Percentiles rank a stretch among this genome's conserved stretches.
These are phyloP conservation scores for Hyphodiscus sp. DNA, from an alignment of 2,329 filamentous ascomycete genomes.

Conservation along the genomic window DNA sequence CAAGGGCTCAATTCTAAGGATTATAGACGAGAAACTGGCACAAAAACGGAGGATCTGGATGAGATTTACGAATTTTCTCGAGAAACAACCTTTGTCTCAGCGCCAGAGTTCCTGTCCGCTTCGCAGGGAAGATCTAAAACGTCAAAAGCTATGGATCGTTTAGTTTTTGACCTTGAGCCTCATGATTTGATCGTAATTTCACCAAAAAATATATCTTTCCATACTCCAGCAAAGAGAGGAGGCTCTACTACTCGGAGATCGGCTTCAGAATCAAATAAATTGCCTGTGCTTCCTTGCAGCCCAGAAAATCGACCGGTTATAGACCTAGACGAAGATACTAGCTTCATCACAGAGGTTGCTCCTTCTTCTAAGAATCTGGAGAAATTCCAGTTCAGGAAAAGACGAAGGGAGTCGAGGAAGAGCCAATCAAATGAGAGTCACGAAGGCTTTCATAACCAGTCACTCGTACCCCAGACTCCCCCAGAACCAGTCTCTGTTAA, in stretches of 20 bases:
- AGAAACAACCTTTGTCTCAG: constrained; percentile 1
- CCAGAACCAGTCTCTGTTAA: not conserved
- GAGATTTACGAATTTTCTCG: constrained; percentile 6
- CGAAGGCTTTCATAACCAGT: not conserved
- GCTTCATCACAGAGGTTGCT: constrained; percentile 26
- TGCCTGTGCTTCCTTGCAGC: constrained; percentile 1
- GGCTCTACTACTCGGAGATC: not conserved
- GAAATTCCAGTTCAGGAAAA: constrained; percentile 26
- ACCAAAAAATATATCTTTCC: not conserved
- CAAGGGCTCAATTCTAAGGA: not conserved
- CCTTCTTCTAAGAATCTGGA: constrained; percentile 27
- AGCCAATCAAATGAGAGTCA: not conserved
- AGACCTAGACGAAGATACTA: constrained; percentile 11
- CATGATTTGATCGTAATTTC: not conserved
- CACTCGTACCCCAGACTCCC: not conserved
- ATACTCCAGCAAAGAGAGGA: not conserved
- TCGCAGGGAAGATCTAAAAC: not conserved
- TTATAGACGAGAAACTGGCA: not conserved
- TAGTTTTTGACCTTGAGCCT: not conserved
- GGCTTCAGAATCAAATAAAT: not conserved
- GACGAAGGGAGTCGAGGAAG: constrained; percentile 6
- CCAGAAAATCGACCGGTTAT: not conserved
- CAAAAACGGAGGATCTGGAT: constrained; percentile 5
- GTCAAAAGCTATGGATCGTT: not conserved
- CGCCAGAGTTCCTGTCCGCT: not conserved